These are phyloP conservation scores for Rhododendron molle DNA, from an alignment of 148 eudicot species.

Conservation along the genomic window DNA sequence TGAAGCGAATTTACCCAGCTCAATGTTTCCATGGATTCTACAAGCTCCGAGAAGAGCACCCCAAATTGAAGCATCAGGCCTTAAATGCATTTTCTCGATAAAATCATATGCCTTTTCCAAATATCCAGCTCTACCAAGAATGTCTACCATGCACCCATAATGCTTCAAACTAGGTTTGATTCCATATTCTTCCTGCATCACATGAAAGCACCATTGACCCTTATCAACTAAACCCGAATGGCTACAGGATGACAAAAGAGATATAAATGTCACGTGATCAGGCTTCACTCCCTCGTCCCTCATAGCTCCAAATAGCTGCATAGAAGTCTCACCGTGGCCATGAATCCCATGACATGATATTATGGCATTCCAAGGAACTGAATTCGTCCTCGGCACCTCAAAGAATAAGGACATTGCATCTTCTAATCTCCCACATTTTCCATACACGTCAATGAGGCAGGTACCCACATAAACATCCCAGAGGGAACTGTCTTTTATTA, in stretches of 20 bases:
- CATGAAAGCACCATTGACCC: conserved; percentile 49
- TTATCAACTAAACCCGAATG: conserved; percentile 64
- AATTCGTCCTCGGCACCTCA: conserved; percentile 36
- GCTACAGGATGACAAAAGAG: conserved; percentile 64
- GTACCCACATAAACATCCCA: conserved; percentile 56
- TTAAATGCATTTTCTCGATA: conserved; percentile 44
- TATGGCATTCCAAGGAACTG: conserved; percentile 56
- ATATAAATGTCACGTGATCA: conserved; percentile 66
- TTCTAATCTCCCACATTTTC: conserved; percentile 62
- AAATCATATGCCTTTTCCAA: conserved; percentile 50
- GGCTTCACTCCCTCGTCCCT: conserved; percentile 54
- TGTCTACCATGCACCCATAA: conserved; percentile 78
- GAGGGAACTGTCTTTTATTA: conserved; percentile 41
- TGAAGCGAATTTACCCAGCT: conserved; percentile 61
- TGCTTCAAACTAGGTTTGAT: conserved; percentile 60
- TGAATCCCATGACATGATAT: conserved; percentile 75
- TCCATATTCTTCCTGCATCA: conserved; percentile 47
- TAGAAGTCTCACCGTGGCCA: conserved; percentile 51
- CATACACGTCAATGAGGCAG: conserved; percentile 70
- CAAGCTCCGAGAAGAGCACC: conserved; percentile 88
- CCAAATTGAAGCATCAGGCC: conserved; percentile 73
- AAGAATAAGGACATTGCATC: conserved; percentile 39
- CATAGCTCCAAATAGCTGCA: conserved; percentile 61
- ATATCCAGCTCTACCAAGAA: conserved; percentile 68
- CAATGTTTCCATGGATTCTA: conserved; percentile 59